A percentile compares a stretch with the other conserved stretches of the same genome.
Evolutionary conservation across 805 yeast genomes (phyloP).

Genomic region (Kazachstania martiniae): DNA sequence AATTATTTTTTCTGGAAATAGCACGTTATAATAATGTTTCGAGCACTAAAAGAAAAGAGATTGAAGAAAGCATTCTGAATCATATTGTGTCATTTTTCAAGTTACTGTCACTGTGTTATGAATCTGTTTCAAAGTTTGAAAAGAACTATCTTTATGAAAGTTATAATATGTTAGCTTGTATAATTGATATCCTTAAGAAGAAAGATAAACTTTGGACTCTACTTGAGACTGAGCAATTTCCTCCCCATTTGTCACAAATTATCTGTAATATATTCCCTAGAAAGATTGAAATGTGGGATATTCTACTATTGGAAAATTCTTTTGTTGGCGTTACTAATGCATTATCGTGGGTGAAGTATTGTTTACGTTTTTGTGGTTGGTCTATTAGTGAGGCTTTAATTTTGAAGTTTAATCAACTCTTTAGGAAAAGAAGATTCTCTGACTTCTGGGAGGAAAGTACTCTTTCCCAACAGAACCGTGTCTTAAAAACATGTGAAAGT

Average conservation of each 20-base stretch:
- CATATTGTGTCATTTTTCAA: constrained; percentile 21
- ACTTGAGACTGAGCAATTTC: constrained; percentile 7
- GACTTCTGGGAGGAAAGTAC: constrained; percentile 18
- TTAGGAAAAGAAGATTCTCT: constrained; percentile 19
- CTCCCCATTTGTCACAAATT: constrained; percentile 9
- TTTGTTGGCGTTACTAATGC: constrained; percentile 7
- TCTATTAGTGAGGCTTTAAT: constrained; percentile 38
- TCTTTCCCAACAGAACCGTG: constrained; percentile 4
- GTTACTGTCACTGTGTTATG: constrained; percentile 14
- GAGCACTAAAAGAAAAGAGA: constrained; percentile 4
- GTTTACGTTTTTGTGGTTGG: constrained; percentile 25
- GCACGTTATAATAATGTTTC: constrained; percentile 14
- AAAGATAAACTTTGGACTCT: constrained; percentile 14
- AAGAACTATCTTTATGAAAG: constrained; percentile 8
- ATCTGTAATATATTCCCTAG: constrained; percentile 16
- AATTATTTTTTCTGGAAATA: constrained; percentile 19
- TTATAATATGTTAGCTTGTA: constrained; percentile 12
- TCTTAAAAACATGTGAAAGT: constrained; percentile 4
- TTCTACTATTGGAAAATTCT: constrained; percentile 8
- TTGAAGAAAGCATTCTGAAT: constrained; percentile 14
- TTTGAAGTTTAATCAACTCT: constrained; percentile 24
- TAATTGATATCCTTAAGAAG: constrained; percentile 6
- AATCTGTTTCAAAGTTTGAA: constrained; percentile 1
- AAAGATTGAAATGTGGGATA: constrained; percentile 12
- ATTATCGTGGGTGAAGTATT: constrained; percentile 11